Evolutionary conservation across 345 rosid species (phyloP), one percentile per base, ranked within the genome.

Genomic region (Mangifera indica): DNA sequence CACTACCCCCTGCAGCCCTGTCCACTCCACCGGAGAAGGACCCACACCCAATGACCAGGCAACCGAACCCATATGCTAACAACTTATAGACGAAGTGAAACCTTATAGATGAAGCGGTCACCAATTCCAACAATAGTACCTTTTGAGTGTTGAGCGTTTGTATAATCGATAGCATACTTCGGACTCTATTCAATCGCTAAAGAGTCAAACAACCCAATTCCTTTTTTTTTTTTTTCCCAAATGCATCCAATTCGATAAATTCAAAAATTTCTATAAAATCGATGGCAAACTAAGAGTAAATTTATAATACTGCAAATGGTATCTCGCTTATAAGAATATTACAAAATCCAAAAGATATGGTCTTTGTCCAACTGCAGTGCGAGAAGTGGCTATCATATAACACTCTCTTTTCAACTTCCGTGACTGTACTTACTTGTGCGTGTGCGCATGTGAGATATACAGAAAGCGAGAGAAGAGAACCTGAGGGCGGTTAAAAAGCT

Each of bases 401-500:
- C 9, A 37, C 9, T 37, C 42, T 5, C 0, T 7, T 37, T 63
- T 63, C 17, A 20, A 63, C 29, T 29, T 29, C 32, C 32, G 3
- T 29, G 32, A 2, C 15, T 24, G 14, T 1, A 42, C 9, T 24
- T 10, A 6, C 48, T 44, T 0, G 17, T 2, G 66, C 2, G 13
- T 44, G 42, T 6, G 63, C 14, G 13, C 22, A 21, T 37, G 25
- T 10, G 29, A 3, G 62, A 14, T 1, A 29, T 29, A 29, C 53
- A 20, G 42, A 21, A 46, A 63, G 20, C 21, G 46, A 40, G 37
- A 54, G 32, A 42, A 20, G 1, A 13, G 45, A 51, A 83, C 82
- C 84, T 70, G 84, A 63, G 69, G 66, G 67, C 20, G 12, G 60
- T 11, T 46, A 5, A 54, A 21, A 51, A 57, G 61, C 51, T 46